Base-by-base conservation (phyloP, 768 basidiomycete genomes). In the Pluteus cervinus region DNA sequence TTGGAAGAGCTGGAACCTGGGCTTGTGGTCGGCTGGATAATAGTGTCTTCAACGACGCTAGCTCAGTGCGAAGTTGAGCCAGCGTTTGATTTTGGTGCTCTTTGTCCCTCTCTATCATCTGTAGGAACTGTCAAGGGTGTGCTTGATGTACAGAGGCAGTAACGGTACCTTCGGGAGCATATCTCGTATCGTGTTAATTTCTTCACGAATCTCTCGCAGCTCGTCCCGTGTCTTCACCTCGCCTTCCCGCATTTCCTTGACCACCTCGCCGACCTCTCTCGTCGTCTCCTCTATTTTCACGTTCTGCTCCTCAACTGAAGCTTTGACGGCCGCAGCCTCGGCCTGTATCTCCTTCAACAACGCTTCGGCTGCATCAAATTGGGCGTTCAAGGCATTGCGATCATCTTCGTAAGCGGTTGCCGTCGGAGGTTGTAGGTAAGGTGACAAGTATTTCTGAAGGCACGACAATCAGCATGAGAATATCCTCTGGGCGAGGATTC, bases 21-120 rank as follows among this genome's bases (percentile, higher is more conserved):
- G 75, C 65, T 3, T 74, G 54, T 20, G 75, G 64, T 15, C 70
- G 64, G 44, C 64, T 69, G 2, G 77, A 49, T 6, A 97, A 64
- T 17, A 98, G 71, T 0, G 92, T 79, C 57, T 97, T 97, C 43
- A 98, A 67, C 0, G 93, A 97, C 53, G 92, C 91, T 51, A 98
- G 73, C 54, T 98, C 94, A 48, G 90, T 81, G 50, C 96, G 92
- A 9, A 98, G 69, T 49, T 97, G 94, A 37, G 72, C 63, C 10
- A 97, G 69, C 1, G 90, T 87, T 42, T 84, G 79, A 15, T 77
- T 73, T 58, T 96, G 91, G 10, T 76, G 72, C 38, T 89, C 83
- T 55, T 90, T 87, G 55, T 84, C 88, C 63, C 88, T 92, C 39
- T 96, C 89, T 37, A 96, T 83, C 86, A 97, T 88, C 93, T 98